Conservation (phyloP, 2,329 filamentous ascomycete species). For the Colletotrichum sp. region DNA sequence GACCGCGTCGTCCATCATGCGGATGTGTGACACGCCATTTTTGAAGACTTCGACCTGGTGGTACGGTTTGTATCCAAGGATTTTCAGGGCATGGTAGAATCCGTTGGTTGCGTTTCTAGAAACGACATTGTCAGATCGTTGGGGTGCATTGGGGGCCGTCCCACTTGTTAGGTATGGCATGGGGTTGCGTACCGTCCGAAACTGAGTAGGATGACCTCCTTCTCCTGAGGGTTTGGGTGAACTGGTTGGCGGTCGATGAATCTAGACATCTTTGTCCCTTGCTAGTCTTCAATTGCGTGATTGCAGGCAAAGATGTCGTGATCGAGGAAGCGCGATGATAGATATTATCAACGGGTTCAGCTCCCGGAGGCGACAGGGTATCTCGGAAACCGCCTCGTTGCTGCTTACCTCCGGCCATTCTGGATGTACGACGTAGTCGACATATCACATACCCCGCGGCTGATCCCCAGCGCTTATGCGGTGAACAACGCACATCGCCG, state of each 20-base stretch:
- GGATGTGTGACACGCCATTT: constrained; percentile 25
- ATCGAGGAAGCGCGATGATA: background rate
- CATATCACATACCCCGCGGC: background rate
- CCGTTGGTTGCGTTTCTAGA: constrained; percentile 38
- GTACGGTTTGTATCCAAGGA: constrained; percentile 39
- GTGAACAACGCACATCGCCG: background rate
- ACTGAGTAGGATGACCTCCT: constrained; percentile 41
- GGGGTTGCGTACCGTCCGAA: constrained; percentile 34
- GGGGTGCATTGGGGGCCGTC: background rate
- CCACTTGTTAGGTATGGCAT: background rate
- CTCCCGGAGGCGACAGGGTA: background rate
- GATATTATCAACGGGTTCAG: background rate
- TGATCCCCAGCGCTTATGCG: background rate
- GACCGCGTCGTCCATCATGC: constrained; percentile 34
- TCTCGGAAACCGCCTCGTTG: background rate
- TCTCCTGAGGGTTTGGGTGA: constrained; percentile 31
- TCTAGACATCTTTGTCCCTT: constrained; percentile 32
- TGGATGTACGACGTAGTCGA: background rate
- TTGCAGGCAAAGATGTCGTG: background rate
- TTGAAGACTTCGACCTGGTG: constrained; percentile 37
- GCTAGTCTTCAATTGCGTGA: background rate
- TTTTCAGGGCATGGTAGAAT: constrained; percentile 35
- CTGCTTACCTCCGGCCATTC: background rate
- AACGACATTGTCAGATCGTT: background rate
- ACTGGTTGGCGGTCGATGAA: constrained; percentile 36